phyloP scores from a whole-genome alignment of 306 rosid genomes.

The Vicia faba region DNA sequence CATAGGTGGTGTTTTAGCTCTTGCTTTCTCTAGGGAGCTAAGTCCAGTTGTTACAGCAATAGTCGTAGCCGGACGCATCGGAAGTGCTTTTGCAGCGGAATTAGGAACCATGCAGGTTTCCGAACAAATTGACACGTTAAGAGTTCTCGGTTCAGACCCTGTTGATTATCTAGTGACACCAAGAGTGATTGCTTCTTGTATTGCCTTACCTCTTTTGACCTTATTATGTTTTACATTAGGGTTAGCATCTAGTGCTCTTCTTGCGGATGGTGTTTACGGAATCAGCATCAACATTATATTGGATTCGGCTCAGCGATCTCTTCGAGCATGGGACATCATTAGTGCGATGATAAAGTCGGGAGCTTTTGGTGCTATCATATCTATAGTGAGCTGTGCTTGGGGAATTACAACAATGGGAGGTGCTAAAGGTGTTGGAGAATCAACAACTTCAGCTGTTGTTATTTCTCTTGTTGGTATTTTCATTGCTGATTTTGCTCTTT shows the following conservation, averaged over 20 bases:
- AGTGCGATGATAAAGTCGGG: slow-evolving; percentile 94
- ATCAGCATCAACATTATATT: slow-evolving; percentile 85
- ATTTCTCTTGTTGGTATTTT: slow-evolving; percentile 95
- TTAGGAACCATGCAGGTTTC: slow-evolving; percentile 99
- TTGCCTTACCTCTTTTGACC: slow-evolving; percentile 86
- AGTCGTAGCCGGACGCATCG: slow-evolving; percentile 92
- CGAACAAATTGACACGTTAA: slow-evolving; percentile 85
- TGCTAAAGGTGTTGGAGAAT: slow-evolving; percentile 96
- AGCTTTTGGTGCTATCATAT: slow-evolving; percentile 88
- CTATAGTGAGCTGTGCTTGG: slow-evolving; percentile 93
- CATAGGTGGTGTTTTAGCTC: slow-evolving; percentile 91
- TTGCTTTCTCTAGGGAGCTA: slow-evolving; percentile 95
- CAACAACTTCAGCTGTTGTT: slow-evolving; percentile 95
- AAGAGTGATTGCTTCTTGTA: slow-evolving; percentile 75
- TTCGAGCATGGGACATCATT: slow-evolving; percentile 81
- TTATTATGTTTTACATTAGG: slow-evolving; percentile 82
- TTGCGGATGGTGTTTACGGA: slow-evolving; percentile 84
- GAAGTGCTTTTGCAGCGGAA: slow-evolving; percentile 97
- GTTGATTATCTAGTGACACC: slow-evolving; percentile 96
- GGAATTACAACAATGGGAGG: slow-evolving; percentile 94
- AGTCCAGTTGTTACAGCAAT: slow-evolving; percentile 94
- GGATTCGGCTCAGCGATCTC: slow-evolving; percentile 88
- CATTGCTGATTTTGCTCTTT: slow-evolving; percentile 85
- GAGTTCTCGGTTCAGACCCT: slow-evolving; percentile 91
- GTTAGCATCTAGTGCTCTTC: slow-evolving; percentile 89